A percentile compares a stretch with the other conserved stretches of the same genome.
Conservation (phyloP, 192 early-diverging fungal genomes). For the Chytriomyces sp. region DNA sequence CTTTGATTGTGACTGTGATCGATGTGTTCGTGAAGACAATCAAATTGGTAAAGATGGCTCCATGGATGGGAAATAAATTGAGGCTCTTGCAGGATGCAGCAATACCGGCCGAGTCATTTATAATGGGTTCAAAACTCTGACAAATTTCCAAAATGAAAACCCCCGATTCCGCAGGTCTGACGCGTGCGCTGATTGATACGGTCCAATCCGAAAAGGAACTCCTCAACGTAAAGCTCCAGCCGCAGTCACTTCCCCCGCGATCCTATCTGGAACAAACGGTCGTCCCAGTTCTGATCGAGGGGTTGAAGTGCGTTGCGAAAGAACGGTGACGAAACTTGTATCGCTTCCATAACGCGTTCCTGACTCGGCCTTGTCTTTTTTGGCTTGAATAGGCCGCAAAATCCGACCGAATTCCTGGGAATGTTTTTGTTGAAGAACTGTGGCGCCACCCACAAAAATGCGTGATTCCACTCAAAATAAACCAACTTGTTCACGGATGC, state of each 20-base stretch:
- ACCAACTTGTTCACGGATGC: too few species aligned
- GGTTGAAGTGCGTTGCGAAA: constrained; percentile 52
- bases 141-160: constrained; percentile 18
- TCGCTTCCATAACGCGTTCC: background rate
- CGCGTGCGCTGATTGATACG: background rate
- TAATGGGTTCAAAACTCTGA: background rate
- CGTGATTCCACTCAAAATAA: background rate
- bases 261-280: constrained; percentile 60
- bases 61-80: too few species aligned
- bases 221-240: background rate
- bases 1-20: constrained; percentile 37
- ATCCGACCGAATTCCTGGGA: constrained; percentile 33
- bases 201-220: constrained; percentile 16
- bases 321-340: constrained; percentile 49
- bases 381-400: constrained; percentile 10
- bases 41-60: background rate
- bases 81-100: too few species aligned
- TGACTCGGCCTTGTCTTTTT: background rate
- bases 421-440: constrained; percentile 33
- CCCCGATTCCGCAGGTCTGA: constrained; percentile 13
- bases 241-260: constrained; percentile 44
- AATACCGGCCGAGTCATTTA: too few species aligned
- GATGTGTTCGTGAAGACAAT: constrained; percentile 18
- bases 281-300: constrained; percentile 58
- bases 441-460: background rate